Base-by-base conservation (phyloP, 441 rosid species). In the Populus hybrid region DNA sequence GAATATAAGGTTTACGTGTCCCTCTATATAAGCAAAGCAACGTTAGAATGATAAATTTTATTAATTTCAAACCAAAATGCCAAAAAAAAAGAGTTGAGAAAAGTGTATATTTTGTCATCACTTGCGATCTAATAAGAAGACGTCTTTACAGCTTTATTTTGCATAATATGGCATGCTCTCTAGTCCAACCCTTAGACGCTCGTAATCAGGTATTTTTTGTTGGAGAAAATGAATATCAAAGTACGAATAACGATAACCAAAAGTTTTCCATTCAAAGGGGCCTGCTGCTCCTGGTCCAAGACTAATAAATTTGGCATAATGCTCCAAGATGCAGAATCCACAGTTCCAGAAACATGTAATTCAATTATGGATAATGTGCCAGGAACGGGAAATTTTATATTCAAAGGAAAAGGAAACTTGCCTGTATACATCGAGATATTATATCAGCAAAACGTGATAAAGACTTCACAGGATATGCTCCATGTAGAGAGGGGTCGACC, bases 371-470 rank as follows among this genome's bases (percentile, higher is more conserved):
- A 63, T 1, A 23, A 10, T 21, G 10, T 1, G 6, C 14, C 6
- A 10, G 23, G 66, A 23, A 61, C 14, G 0, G 57, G 10, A 21
- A 9, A 10, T 8, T n/a, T 1, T 23, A 36, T 35, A 36, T 3
- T 9, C 53, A 9, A 69, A 34, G 30, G 23, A 10, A 67, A 30
- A 72, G 42, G 12, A 46, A 76, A 68, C 57, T 82, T 67, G 88
- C 99, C 94, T 95, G 99, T 28, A 93, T 83, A 35, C 97, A 91
- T 82, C 94, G 86, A 71, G 95, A 89, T 83, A 95, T 92, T 79
- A 93, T 95, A 83, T 93, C 98, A 0, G 98, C 94, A 78, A 93
- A 91, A 61, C 98, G 97, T 14, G 99, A 95, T 80, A 95, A 81
- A 3, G 99, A 90, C 82, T 92, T 95, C 86, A 79, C 81, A 6